Evolutionary conservation across 805 yeast genomes (phyloP).

Genomic region (Isabelozyma heimii): DNA sequence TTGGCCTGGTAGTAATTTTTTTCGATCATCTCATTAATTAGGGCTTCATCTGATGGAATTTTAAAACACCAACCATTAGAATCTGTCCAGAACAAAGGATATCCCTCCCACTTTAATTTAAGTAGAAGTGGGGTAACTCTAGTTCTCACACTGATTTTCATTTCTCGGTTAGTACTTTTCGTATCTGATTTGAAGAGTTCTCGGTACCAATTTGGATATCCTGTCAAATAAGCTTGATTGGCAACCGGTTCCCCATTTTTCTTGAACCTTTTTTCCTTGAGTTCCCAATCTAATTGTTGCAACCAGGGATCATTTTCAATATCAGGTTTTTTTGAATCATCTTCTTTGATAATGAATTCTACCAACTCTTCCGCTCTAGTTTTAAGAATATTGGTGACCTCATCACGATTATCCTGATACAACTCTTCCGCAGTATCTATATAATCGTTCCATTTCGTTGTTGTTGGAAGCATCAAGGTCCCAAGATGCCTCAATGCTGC

Average conservation of each 20-base stretch:
- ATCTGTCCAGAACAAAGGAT: slow-evolving; percentile 80
- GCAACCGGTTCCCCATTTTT: slow-evolving; percentile 69
- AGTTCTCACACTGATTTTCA: slow-evolving; percentile 67
- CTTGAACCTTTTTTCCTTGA: slow-evolving; percentile 55
- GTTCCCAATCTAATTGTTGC: slow-evolving; percentile 83
- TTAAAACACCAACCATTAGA: slow-evolving; percentile 86
- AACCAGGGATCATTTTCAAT: slow-evolving; percentile 80
- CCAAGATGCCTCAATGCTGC: slow-evolving; percentile 79
- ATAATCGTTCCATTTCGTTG: slow-evolving; percentile 69
- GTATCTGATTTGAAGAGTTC: slow-evolving; percentile 40
- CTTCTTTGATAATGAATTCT: slow-evolving; percentile 33
- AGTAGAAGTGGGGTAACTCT: slow-evolving; percentile 75
- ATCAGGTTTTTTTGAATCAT: slow-evolving; percentile 18
- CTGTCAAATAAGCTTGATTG: slow-evolving; percentile 75
- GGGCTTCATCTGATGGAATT: slow-evolving; percentile 42
- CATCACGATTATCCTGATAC: slow-evolving; percentile 56
- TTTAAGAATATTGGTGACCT: slow-evolving; percentile 58
- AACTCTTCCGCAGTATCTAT: slow-evolving; percentile 63
- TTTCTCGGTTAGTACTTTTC: slow-evolving; percentile 31
- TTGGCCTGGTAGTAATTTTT: slow-evolving; percentile 39
- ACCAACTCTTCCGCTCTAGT: slow-evolving; percentile 61
- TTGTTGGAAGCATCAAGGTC: slow-evolving; percentile 75
- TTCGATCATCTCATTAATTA: slow-evolving; percentile 22
- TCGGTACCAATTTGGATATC: slow-evolving; percentile 92
- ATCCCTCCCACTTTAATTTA: slow-evolving; percentile 79